Percentiles rank a stretch among this genome's conserved stretches.
Conservation (phyloP, 176 grass and related monocot genomes). For the Rhipidocladum racemiflorum region DNA sequence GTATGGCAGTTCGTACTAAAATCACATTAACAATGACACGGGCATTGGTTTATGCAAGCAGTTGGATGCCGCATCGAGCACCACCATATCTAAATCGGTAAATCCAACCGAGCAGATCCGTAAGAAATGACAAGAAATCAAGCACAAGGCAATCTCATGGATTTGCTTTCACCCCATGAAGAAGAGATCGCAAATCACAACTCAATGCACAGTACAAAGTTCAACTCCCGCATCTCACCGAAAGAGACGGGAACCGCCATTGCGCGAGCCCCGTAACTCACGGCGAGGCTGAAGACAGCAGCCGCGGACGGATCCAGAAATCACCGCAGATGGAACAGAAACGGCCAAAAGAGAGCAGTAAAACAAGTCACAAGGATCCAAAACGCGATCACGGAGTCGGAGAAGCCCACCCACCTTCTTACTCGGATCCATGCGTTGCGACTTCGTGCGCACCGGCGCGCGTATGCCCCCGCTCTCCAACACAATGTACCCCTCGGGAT, state of each 20-base stretch:
- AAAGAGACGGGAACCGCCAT: background rate
- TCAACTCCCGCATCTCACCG: background rate
- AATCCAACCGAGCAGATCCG: conserved; percentile 7
- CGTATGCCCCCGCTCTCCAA: background rate
- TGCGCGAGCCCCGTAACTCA: background rate
- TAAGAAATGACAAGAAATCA: background rate
- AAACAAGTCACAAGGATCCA: background rate
- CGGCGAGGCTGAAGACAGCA: background rate
- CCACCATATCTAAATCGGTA: background rate
- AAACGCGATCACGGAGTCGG: background rate
- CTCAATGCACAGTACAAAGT: background rate
- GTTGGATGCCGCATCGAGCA: background rate
- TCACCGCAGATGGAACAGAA: background rate
- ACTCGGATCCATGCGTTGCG: conserved; percentile 47
- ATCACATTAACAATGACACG: background rate
- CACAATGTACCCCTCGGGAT: conserved; percentile 32
- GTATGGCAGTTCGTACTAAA: background rate
- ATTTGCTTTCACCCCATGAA: background rate
- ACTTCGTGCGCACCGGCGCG: conserved; percentile 28
- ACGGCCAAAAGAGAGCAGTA: background rate
- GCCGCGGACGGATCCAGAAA: background rate
- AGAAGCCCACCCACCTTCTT: conserved; percentile 37
- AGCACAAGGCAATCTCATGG: background rate
- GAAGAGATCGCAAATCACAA: background rate
- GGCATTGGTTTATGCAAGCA: background rate